These are phyloP conservation scores for Fomes fomentarius DNA, from an alignment of 1,284 basidiomycete species.

Conservation along the genomic window DNA sequence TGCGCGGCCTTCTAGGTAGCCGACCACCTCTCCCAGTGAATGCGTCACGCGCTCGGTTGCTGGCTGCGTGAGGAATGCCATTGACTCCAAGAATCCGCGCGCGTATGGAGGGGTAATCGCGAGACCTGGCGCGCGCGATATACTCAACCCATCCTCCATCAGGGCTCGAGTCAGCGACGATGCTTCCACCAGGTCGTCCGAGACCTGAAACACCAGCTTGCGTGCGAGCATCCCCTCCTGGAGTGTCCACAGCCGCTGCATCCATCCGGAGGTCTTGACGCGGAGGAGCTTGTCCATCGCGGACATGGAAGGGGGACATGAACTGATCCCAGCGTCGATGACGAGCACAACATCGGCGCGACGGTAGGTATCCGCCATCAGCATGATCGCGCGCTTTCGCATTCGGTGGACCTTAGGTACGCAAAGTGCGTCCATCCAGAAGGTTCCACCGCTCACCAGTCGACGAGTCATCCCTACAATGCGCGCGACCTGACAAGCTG, in stretches of 20 bases:
- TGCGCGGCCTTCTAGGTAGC: slow-evolving; percentile 5
- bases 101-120: too few relatives aligned
- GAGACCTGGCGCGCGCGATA: background rate
- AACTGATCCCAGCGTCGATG: slow-evolving; percentile 16
- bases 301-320: slow-evolving; percentile 2
- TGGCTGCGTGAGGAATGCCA: background rate
- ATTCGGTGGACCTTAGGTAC: slow-evolving; percentile 5
- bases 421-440: slow-evolving; percentile 27
- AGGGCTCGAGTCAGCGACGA: too few relatives aligned
- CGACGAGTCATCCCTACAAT: slow-evolving; percentile 4
- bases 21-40: slow-evolving; percentile 2
- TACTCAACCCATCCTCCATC: background rate
- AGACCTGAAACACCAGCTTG: slow-evolving; percentile 16
- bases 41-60: background rate
- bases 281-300: slow-evolving; percentile 13
- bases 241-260: background rate
- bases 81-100: too few relatives aligned
- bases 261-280: slow-evolving; percentile 11
- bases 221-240: background rate
- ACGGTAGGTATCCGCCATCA: slow-evolving; percentile 21
- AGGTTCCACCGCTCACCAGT: slow-evolving; percentile 14
- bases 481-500: slow-evolving; percentile 16
- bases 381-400: slow-evolving; percentile 17
- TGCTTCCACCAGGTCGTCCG: slow-evolving; percentile 13
- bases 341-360: slow-evolving; percentile 17